These are phyloP conservation scores for Penicillium sp. DNA, from an alignment of 2,329 filamentous ascomycete species.

Conservation along the genomic window DNA sequence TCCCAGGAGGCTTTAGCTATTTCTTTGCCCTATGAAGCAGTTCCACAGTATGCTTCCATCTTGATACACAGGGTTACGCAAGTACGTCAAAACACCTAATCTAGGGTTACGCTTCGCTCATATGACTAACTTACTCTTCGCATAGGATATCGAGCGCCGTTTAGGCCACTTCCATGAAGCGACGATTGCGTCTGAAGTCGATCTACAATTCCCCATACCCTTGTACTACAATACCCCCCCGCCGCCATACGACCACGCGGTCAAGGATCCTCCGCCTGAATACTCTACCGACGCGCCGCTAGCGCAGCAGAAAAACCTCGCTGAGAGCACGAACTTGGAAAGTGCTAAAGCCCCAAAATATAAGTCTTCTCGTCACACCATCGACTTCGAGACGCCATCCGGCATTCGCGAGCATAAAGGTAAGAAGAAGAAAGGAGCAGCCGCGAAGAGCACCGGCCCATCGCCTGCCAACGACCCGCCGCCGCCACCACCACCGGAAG, in stretches of 20 bases:
- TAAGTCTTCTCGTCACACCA: conserved; percentile 15
- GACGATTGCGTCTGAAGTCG: conserved; percentile 17
- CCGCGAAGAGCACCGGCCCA: conserved; percentile 18
- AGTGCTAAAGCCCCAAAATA: conserved; percentile 12
- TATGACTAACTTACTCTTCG: background rate
- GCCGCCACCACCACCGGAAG: conserved; percentile 20
- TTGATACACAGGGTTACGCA: background rate
- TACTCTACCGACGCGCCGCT: conserved; percentile 35
- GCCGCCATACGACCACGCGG: conserved; percentile 39
- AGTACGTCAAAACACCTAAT: background rate
- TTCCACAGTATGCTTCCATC: background rate
- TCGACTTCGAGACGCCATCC: conserved; percentile 31
- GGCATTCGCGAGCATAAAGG: conserved; percentile 40
- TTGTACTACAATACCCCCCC: conserved; percentile 32
- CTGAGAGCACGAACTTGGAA: conserved; percentile 15
- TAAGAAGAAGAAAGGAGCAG: conserved; percentile 36
- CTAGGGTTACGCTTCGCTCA: background rate
- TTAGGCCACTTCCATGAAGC: conserved; percentile 10
- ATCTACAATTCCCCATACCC: conserved; percentile 20
- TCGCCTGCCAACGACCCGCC: conserved; percentile 17
- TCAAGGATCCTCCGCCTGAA: conserved; percentile 40
- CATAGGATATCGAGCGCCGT: conserved; percentile 10
- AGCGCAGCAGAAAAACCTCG: conserved; percentile 30
- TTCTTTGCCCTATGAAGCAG: background rate
- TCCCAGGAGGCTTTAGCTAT: background rate